Base-by-base conservation (phyloP, 2,329 filamentous ascomycete species). In the Penicillium italicum region DNA sequence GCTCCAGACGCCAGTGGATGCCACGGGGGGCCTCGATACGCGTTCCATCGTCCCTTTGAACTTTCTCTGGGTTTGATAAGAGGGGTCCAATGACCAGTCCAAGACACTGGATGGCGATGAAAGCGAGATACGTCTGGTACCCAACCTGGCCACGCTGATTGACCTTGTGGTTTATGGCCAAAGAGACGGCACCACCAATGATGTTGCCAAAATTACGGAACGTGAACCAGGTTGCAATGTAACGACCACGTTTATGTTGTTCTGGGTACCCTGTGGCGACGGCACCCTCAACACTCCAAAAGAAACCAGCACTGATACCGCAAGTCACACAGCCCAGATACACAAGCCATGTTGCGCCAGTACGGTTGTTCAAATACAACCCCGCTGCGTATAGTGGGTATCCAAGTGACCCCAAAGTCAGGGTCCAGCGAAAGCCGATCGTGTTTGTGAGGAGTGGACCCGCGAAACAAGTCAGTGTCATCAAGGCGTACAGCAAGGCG, bases 181-280 rank as follows among this genome's bases (percentile, higher is more conserved):
- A 69, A 20, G 78, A 77, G 57, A 82, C 80, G 2, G 78, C 74
- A 3, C 79, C 80, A 11, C 80, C 80, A 8, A 82, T 74, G 26
- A 81, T 78, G 18, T 75, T 73, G 0, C 76, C 76, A 2, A 71
- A 65, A 14, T 74, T 74, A 18, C 74, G 72, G 44, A 74, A 74
- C 5, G 71, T 72, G 49, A 78, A 69, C 76, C 77, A 79, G 26
- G 60, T 67, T 4, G 65, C 66, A 49, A 66, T 56, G 49, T 69
- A 66, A 14, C 52, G 56, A 42, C 67, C 60, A 37, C 58, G 53
- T n/a, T 62, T 60, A 18, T 61, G 54, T 1, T 61, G 57, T 41
- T 62, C 59, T 0, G 74, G 75, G 34, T 77, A 77, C 3, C 74
- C 74, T 30, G 72, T 75, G 26, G 72, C 72, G 48, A 76, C 73